Evolutionary conservation across 345 rosid species (phyloP), one percentile per base, ranked within the genome.

Genomic region (Capsella bursapastoris): DNA sequence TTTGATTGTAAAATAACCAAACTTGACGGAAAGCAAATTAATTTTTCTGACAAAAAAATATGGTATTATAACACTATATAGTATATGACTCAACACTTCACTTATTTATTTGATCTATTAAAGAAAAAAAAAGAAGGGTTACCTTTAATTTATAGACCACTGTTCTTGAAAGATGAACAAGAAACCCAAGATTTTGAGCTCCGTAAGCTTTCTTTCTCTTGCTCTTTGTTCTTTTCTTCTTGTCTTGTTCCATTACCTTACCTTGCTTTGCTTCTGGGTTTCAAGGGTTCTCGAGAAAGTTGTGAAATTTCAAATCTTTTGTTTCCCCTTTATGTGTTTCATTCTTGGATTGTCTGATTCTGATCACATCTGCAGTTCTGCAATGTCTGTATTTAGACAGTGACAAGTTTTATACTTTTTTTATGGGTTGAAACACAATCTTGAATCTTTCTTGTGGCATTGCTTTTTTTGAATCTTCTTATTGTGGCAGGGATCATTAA

Each of bases 401-500:
- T 34, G 12, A 35, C 16, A 3, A 28, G 48, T 25, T 16, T 58
- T n/a, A 7, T 15, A 34, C 8, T 34, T 8, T 34, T 34, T 2
- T 34, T 43, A 22, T 22, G 25, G 25, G 25, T 22, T 22, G 25
- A 22, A 22, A n/a, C 55, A 61, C 22, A 61, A 61, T 55, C 10
- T 28, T 55, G 59, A 55, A 55, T 55, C 59, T 55, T 55, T 60
- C 50, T 57, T 61, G 3, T 48, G 40, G 8, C 57, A 35, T 40
- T 44, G 10, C 6, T 4, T 32, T 35, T 32, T 44, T 34, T 34
- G 14, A 57, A 55, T 48, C 57, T 66, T 64, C 3, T 7, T 56
- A 15, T 51, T 51, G 37, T 27, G 38, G 35, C 82, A 84, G 86
- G 79, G 70, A 63, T 64, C 72, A 53, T 51, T 27, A 12, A 82